phyloP scores from a whole-genome alignment of 192 early-diverging fungal genomes.

The Mortierella claussenii region DNA sequence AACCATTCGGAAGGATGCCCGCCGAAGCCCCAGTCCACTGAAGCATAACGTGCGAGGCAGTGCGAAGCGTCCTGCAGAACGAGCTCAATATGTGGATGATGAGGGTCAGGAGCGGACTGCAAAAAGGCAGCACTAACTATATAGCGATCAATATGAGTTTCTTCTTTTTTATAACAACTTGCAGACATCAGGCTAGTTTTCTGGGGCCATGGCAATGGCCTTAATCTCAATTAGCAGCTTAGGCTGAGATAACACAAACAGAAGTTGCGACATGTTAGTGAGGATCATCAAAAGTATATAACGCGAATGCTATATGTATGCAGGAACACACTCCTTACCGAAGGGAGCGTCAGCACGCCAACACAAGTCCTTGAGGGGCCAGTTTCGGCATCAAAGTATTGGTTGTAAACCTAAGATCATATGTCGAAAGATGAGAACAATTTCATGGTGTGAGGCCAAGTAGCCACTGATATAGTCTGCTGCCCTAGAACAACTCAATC shows the following conservation, averaged over 20 bases:
- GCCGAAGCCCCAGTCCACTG: conserved; percentile 18
- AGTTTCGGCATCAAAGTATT: conserved; percentile 67
- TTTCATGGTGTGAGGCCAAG: too few relatives aligned
- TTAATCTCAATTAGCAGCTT: conserved; percentile 75
- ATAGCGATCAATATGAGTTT: background rate
- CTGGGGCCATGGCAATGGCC: conserved; percentile 61
- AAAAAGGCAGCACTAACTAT: conserved; percentile 8
- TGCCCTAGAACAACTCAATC: too few relatives aligned
- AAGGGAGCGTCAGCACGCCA: conserved; percentile 70
- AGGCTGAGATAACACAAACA: too few relatives aligned
- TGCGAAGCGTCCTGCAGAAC: conserved; percentile 9
- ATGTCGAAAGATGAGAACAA: too few relatives aligned
- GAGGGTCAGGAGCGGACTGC: conserved; percentile 10
- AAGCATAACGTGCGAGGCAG: background rate
- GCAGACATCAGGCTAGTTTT: background rate
- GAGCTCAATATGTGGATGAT: conserved; percentile 13
- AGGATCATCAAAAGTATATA: too few relatives aligned
- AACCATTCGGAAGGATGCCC: too few relatives aligned
- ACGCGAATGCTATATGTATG: too few relatives aligned
- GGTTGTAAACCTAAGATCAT: conserved; percentile 72
- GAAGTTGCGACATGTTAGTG: too few relatives aligned
- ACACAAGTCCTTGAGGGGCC: conserved; percentile 74
- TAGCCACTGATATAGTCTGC: too few relatives aligned
- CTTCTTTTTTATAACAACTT: background rate
- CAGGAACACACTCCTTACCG: too few relatives aligned